A percentile compares a stretch with the other conserved stretches of the same genome.
Conservation (phyloP, 148 eudicot species). For the Rhododendron simsii region DNA sequence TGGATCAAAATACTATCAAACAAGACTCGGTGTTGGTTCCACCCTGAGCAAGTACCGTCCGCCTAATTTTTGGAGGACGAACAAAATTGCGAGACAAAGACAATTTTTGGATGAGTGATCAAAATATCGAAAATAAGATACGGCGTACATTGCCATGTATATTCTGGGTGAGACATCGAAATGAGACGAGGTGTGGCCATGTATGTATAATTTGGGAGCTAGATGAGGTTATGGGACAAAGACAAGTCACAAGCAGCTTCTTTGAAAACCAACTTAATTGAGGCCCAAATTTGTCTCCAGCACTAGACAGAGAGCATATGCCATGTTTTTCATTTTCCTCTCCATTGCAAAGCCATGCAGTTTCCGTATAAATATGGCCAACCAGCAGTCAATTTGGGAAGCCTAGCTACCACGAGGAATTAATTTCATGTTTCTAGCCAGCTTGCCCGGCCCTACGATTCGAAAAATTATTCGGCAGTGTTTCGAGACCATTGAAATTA, state of each 20-base stretch:
- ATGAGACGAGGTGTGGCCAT: background rate
- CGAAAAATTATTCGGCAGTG: no score
- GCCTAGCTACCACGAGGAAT: no score
- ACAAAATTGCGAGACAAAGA: background rate
- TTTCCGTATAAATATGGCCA: background rate
- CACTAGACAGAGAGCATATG: background rate
- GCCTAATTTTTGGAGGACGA: background rate
- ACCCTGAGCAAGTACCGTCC: background rate
- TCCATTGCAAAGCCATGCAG: background rate
- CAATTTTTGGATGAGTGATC: background rate
- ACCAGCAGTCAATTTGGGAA: background rate
- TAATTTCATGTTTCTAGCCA: background rate
- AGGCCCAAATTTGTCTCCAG: background rate
- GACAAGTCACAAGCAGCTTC: background rate
- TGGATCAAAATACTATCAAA: background rate
- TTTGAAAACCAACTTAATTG: background rate
- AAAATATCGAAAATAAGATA: no score
- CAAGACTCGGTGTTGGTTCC: background rate
- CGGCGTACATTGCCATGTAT: no score
- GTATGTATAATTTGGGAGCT: background rate
- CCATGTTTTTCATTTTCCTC: background rate
- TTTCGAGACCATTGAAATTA: no score
- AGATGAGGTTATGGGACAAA: background rate
- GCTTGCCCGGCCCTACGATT: no score
- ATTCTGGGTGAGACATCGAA: no score